Base-by-base conservation (phyloP, 1,139 yeast species). In the Diutina sp. region DNA sequence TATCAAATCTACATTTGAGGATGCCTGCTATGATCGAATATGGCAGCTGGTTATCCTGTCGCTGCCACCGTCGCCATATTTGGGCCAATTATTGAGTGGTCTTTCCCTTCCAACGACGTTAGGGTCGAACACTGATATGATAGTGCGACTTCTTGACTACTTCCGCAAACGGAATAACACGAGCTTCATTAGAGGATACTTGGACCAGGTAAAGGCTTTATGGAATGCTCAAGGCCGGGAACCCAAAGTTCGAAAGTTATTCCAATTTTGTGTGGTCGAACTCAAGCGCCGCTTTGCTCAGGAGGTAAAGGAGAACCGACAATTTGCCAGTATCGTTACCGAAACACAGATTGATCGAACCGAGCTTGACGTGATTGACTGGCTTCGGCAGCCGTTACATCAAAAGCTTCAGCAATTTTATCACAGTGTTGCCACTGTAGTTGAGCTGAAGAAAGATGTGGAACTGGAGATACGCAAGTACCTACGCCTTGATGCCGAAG, bases 311-410 rank as follows among this genome's bases (percentile, higher is more conserved):
- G 57, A 57, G 14, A 41, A 32, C 16, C 50, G 55, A 60, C 30
- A 28, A 12, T 50, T 25, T 2, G 25, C 57, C 4, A 48, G 48
- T 8, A 55, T 56, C 11, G 57, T 62, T 9, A 68, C 68, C 12
- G 66, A 67, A 57, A 58, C 76, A 6, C 56, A 62, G 0, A 63
- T 65, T 35, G 62, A 74, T 14, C 72, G 73, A 57, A 60, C 60
- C 46, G 76, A 72, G 51, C 58, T 73, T 18, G 57, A 63, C 63
- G 2, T 72, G 65, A 58, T 58, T 72, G 32, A 30, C 18, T 50
- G 53, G 53, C 11, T 16, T 14, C 32, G 21, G 45, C 44, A 14
- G 16, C 44, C 53, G 11, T 30, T 50, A 9, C 11, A 3, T 7
- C 21, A 16, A 11, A 30, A 32, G 32, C 18, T 50, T 3, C 30